Conservation (phyloP, 495 filamentous ascomycete species). For the Diplogelasinospora grovesii region DNA sequence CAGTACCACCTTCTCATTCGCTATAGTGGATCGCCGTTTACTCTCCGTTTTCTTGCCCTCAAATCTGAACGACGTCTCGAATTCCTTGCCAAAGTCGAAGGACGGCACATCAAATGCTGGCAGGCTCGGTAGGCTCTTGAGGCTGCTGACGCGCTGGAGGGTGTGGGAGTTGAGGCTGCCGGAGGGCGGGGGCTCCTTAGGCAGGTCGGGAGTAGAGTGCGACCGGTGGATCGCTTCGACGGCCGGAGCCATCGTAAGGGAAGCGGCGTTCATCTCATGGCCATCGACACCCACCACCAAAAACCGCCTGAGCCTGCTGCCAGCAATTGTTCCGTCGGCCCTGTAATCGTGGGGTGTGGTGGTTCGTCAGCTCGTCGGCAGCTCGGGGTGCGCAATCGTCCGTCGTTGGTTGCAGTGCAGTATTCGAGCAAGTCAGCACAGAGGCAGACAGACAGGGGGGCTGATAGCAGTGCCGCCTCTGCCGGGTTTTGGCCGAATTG, state of each 20-base stretch:
- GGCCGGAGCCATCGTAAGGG: slow-evolving; percentile 35
- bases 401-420: too few relatives aligned
- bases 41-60: slow-evolving; percentile 11
- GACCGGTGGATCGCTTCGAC: slow-evolving; percentile 33
- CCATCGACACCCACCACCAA: slow-evolving; percentile 10
- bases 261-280: slow-evolving; percentile 43
- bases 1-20: slow-evolving; percentile 7
- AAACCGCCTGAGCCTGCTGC: slow-evolving; percentile 3
- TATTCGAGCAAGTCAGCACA: slow-evolving; percentile 1
- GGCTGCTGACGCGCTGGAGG: slow-evolving; percentile 16
- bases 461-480: slow-evolving; percentile 10
- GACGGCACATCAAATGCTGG: slow-evolving; percentile 38
- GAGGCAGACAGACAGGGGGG: slow-evolving; percentile 5
- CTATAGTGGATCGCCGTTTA: background rate
- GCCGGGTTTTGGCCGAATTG: slow-evolving; percentile 17
- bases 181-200: slow-evolving; percentile 6
- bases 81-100: slow-evolving; percentile 35
- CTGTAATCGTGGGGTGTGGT: slow-evolving; percentile 4
- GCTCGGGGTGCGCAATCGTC: background rate
- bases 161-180: slow-evolving; percentile 14
- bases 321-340: slow-evolving; percentile 6
- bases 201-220: slow-evolving; percentile 26
- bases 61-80: slow-evolving; percentile 32
- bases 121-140: slow-evolving; percentile 30
- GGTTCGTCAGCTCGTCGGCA: slow-evolving; percentile 9